Conservation (phyloP, 495 filamentous ascomycete species). For the Alectoria sarmentosa region DNA sequence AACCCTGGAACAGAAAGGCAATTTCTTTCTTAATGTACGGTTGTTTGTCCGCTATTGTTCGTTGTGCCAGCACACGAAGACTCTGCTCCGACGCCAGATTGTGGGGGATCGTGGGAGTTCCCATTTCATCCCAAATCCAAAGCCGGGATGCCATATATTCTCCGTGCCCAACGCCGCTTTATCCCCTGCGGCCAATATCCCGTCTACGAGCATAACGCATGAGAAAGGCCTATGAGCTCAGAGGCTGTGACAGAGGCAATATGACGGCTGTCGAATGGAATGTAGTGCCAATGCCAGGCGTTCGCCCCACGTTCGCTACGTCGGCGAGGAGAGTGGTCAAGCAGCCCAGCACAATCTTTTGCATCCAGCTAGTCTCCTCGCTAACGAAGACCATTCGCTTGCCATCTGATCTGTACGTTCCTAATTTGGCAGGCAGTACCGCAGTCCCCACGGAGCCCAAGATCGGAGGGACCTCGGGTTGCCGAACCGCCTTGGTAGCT, state of each 20-base stretch:
- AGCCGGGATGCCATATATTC: background rate
- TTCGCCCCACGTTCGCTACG: slow-evolving; percentile 17
- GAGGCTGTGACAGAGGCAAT: background rate
- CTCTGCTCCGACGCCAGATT: background rate
- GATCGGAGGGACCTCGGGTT: background rate
- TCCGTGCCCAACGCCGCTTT: background rate
- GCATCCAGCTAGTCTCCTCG: slow-evolving; percentile 23
- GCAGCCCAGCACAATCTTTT: slow-evolving; percentile 16
- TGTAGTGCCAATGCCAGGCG: background rate
- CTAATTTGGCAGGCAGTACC: slow-evolving; percentile 5
- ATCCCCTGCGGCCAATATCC: background rate
- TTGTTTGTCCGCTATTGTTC: background rate
- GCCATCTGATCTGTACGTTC: slow-evolving; percentile 11
- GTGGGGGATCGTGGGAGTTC: background rate
- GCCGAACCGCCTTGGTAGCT: slow-evolving; percentile 2
- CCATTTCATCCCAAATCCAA: background rate
- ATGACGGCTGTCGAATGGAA: background rate
- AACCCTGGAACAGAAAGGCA: background rate
- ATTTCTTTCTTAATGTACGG: background rate
- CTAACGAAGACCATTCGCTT: slow-evolving; percentile 5
- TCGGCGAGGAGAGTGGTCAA: slow-evolving; percentile 20
- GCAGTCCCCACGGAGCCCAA: slow-evolving; percentile 13
- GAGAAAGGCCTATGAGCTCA: background rate
- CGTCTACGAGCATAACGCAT: background rate
- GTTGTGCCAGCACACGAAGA: background rate